Conservation (phyloP, 1,139 yeast species). For the Magnusiomyces tetraspermus region DNA sequence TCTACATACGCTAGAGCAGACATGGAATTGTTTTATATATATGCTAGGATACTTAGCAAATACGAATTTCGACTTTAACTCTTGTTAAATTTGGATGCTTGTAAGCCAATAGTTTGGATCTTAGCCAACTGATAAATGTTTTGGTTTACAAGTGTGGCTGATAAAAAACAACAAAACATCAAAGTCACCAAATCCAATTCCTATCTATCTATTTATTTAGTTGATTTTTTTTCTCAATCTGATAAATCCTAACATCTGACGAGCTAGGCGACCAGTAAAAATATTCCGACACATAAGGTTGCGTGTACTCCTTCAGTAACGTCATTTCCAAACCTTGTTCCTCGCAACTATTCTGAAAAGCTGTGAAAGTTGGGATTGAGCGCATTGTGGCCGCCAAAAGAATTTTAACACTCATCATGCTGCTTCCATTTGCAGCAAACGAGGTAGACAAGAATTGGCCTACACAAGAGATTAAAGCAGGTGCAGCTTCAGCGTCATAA, state of each 20-base stretch:
- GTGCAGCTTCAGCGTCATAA: constrained; percentile 58
- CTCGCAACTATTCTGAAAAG: constrained; percentile 43
- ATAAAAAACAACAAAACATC: no score
- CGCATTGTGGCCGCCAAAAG: constrained; percentile 57
- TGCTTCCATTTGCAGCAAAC: background rate
- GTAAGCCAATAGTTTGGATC: no score
- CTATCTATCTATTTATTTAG: background rate
- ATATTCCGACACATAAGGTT: constrained; percentile 14
- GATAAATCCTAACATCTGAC: constrained; percentile 18
- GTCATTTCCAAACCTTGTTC: constrained; percentile 27
- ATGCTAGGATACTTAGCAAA: no score
- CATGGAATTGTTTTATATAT: no score
- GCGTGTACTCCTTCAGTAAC: constrained; percentile 18
- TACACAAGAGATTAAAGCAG: constrained; percentile 45
- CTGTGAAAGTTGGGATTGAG: constrained; percentile 46
- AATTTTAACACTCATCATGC: constrained; percentile 12
- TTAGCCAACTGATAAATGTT: no score
- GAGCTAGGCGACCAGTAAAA: constrained; percentile 21
- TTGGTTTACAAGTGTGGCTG: no score
- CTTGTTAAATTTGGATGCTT: no score
- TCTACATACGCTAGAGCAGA: no score
- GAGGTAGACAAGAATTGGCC: constrained; percentile 16
- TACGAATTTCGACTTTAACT: no score
- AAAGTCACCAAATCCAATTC: background rate
- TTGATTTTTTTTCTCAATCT: background rate